Base-by-base conservation (phyloP, 2,329 filamentous ascomycete genomes). In the Triangularia setosa region DNA sequence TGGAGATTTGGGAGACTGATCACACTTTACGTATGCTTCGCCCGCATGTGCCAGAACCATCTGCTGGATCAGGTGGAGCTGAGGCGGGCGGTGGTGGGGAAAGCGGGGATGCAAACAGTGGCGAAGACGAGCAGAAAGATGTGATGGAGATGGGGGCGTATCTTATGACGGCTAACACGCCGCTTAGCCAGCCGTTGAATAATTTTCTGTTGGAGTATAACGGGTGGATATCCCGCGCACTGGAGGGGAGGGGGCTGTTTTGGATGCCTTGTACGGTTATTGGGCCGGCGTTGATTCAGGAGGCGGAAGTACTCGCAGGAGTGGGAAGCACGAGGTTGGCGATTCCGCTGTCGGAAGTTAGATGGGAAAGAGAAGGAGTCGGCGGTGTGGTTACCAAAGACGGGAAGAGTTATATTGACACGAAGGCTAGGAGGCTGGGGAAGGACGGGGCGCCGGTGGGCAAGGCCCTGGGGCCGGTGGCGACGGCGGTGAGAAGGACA, bases 1-100 rank as follows among this genome's bases (percentile, higher is more conserved):
- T 97, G 25, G 94, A 97, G 74, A 83, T 96, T 16, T 97, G 93
- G 93, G 93, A 97, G 69, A 90, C 90, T 4, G 93, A 97, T 76
- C 87, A 93, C 73, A 85, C 89, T 12, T 87, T 97, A 68, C 90
- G 93, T 69, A 93, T 93, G 75, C 82, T 98, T 27, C 83, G 92
- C 59, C 91, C 92, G 2, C 91, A 95, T 73, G 87, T 90, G 1
- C 87, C 88, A 2, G 84, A 83, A 14, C 77, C 60, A 6, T 21
- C 60, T 14, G 24, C 40, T 35, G 40, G 40, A 48, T 48, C 40
- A 21, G 40, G 40, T 48, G 40, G 40, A 0, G 18, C 40, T 21
- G 61, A 55, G 52, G 11, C 60, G 4, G 54, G 59, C 14, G 60
- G 16, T n/a, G 61, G 35, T 16, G 64, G 40, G 14, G 61, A 62